These are phyloP conservation scores for Talaromyces wortmannii DNA, from an alignment of 495 filamentous ascomycete species.

Conservation along the genomic window DNA sequence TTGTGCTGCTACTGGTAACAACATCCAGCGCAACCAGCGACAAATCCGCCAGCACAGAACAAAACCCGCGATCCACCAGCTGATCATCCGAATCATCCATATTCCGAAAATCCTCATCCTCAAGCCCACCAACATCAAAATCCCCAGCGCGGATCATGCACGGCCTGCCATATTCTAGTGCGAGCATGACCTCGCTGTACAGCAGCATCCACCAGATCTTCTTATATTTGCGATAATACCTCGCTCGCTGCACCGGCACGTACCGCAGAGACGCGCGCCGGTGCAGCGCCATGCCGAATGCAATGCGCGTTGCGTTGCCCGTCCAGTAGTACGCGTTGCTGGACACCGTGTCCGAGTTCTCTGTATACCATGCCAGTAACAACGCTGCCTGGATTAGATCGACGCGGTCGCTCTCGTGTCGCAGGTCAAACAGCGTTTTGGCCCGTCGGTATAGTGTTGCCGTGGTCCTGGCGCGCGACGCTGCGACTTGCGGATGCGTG, in stretches of 20 bases:
- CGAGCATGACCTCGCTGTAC: slow-evolving; percentile 6
- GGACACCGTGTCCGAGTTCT: slow-evolving; percentile 7
- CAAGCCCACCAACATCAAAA: slow-evolving; percentile 5
- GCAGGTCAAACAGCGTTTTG: slow-evolving; percentile 10
- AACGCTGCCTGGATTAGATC: slow-evolving; percentile 11
- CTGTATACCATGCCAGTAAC: slow-evolving; percentile 11
- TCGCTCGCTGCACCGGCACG: neutral
- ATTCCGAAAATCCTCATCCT: neutral
- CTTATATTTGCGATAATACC: neutral
- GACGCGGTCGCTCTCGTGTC: slow-evolving; percentile 11
- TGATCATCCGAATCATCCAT: neutral
- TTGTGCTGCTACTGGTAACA: neutral
- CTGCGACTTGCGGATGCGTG: slow-evolving; percentile 5
- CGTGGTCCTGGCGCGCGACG: slow-evolving; percentile 6
- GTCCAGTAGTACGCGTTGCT: slow-evolving; percentile 11
- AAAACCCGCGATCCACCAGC: neutral
- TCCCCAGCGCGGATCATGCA: slow-evolving; percentile 5
- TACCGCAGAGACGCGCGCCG: neutral
- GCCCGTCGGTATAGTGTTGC: slow-evolving; percentile 11
- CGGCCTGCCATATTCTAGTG: slow-evolving; percentile 12
- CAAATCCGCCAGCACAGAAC: neutral
- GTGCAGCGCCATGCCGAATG: slow-evolving; percentile 14
- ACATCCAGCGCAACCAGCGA: neutral
- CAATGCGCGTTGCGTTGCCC: slow-evolving; percentile 13
- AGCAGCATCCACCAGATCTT: slow-evolving; percentile 10